Conservation (phyloP, 371 early-diverging fungal species). For the Cokeromyces recurvatus region DNA sequence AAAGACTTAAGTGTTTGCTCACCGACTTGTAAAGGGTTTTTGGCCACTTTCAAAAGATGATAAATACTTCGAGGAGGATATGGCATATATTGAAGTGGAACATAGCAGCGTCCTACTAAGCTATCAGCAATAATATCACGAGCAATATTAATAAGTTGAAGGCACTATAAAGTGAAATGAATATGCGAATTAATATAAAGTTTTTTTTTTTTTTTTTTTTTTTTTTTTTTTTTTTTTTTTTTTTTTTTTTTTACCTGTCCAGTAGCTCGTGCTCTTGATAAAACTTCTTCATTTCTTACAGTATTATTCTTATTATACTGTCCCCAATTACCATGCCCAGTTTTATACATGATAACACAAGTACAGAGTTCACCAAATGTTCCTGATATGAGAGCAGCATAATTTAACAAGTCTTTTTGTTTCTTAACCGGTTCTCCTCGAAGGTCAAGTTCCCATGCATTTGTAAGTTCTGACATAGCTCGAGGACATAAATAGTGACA, state of each 20-base stretch:
- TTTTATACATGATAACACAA: conserved; percentile 40
- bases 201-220: too few species aligned
- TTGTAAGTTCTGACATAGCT: conserved; percentile 39
- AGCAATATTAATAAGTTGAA: conserved; percentile 56
- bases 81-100: conserved; percentile 36
- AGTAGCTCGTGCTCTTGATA: conserved; percentile 43
- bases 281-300: conserved; percentile 22
- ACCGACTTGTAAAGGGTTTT: conserved; percentile 21
- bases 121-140: conserved; percentile 53
- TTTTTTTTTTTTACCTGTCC: conserved; percentile 36
- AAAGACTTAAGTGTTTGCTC: conserved; percentile 17
- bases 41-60: conserved; percentile 14
- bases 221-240: too few species aligned
- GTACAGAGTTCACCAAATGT: conserved; percentile 51
- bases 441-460: conserved; percentile 50
- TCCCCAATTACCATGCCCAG: conserved; percentile 34
- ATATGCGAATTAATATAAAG: too few species aligned
- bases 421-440: conserved; percentile 24
- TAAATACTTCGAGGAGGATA: conserved; percentile 15
- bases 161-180: conserved; percentile 21
- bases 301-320: conserved; percentile 6
- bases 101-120: conserved; percentile 41
- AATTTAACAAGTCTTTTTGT: conserved; percentile 38
- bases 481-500: conserved; percentile 38
- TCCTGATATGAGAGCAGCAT: conserved; percentile 46